Evolutionary conservation across 495 filamentous ascomycete species (phyloP).

Genomic region (Parachaetomium inaequale): DNA sequence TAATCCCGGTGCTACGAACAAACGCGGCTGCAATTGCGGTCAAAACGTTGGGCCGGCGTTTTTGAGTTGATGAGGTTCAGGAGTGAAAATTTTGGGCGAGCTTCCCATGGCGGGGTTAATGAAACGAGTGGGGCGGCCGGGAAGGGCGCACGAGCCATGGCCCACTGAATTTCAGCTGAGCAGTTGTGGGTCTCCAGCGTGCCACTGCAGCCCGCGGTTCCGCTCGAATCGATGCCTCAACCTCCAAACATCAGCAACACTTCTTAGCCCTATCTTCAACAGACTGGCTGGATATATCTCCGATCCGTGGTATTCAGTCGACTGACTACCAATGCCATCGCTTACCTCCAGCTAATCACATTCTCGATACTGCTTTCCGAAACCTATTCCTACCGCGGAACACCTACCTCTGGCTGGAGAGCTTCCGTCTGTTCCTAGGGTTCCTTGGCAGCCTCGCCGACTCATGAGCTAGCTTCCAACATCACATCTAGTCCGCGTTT

Average conservation of each 20-base stretch:
- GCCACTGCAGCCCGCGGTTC: not conserved
- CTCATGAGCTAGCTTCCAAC: not conserved
- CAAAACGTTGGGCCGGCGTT: not conserved
- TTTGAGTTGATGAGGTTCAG: not conserved
- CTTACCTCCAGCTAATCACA: not conserved
- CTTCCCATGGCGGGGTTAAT: constrained; percentile 14
- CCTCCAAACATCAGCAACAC: not conserved
- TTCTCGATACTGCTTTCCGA: too few relatives aligned
- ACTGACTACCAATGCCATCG: not conserved
- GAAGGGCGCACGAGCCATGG: constrained; percentile 4
- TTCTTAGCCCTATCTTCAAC: not conserved
- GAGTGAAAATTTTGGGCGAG: constrained; percentile 17
- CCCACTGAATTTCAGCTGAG: not conserved
- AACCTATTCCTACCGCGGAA: not conserved
- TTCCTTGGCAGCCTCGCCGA: not conserved
- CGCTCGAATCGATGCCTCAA: not conserved
- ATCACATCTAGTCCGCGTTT: not conserved
- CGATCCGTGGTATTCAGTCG: not conserved
- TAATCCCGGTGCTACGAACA: not conserved
- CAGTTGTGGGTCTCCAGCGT: not conserved
- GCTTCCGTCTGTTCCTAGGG: not conserved
- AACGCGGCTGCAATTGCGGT: not conserved
- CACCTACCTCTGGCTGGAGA: not conserved
- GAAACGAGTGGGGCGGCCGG: not conserved
- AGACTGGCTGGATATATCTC: not conserved